phyloP scores from a whole-genome alignment of 1,284 basidiomycete genomes.

The Testicularia cyperi region DNA sequence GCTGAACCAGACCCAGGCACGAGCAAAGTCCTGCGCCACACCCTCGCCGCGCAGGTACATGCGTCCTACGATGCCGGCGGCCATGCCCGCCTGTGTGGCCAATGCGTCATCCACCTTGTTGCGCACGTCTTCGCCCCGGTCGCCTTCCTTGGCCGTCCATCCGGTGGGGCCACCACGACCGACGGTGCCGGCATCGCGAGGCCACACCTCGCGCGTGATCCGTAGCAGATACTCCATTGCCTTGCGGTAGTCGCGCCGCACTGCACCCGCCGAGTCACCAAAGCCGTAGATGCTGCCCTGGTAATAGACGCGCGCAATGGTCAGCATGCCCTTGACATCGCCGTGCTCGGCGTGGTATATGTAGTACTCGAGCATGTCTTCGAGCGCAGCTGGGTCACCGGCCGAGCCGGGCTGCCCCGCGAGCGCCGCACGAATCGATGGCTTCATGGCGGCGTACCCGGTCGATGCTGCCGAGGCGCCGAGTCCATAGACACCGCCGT shows the following conservation, averaged over 20 bases:
- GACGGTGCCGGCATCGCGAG: slow-evolving; percentile 39
- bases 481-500: slow-evolving; percentile 85
- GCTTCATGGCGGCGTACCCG: slow-evolving; percentile 66
- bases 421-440: slow-evolving; percentile 75
- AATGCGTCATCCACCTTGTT: slow-evolving; percentile 36
- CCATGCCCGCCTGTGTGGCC: slow-evolving; percentile 27
- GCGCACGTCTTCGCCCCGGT: slow-evolving; percentile 38
- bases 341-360: slow-evolving; percentile 48
- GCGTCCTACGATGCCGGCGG: slow-evolving; percentile 68
- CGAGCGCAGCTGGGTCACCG: slow-evolving; percentile 60
- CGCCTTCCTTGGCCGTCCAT: slow-evolving; percentile 26
- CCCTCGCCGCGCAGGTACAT: slow-evolving; percentile 96
- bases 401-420: slow-evolving; percentile 39
- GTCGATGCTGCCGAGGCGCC: slow-evolving; percentile 83
- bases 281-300: slow-evolving; percentile 52
- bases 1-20: slow-evolving; percentile 92
- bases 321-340: slow-evolving; percentile 29
- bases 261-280: slow-evolving; percentile 48
- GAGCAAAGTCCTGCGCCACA: slow-evolving; percentile 72
- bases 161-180: slow-evolving; percentile 37
- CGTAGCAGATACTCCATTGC: slow-evolving; percentile 37
- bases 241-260: slow-evolving; percentile 44
- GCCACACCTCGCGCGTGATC: slow-evolving; percentile 50
- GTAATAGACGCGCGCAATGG: slow-evolving; percentile 51
- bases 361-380: slow-evolving; percentile 75